phyloP scores from a whole-genome alignment of 306 rosid genomes.

The Quercus berberidifolia region DNA sequence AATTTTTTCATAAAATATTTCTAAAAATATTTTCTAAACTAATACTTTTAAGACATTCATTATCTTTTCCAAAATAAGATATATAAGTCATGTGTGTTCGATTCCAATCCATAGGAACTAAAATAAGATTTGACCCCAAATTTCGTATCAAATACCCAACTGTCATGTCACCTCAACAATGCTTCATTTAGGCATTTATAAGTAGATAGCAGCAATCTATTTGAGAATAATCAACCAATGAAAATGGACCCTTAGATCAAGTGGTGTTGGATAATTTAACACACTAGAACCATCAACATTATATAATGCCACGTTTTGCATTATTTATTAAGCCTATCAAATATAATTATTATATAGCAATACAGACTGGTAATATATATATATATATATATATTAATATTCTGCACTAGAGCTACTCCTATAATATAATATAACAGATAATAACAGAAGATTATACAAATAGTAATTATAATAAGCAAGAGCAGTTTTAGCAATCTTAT shows the following conservation, averaged over 20 bases:
- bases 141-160: slow-evolving; percentile 4
- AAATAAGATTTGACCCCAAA: slow-evolving; percentile 11
- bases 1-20: no score
- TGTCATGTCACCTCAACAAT: slow-evolving; percentile 9
- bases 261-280: neutral
- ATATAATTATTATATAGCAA: neutral
- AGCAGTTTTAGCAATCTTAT: neutral
- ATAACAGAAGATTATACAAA: neutral
- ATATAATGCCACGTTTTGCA: no score
- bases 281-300: no score
- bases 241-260: neutral
- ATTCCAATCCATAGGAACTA: neutral
- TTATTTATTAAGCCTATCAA: no score
- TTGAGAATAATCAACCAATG: neutral
- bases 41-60: no score
- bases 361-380: no score
- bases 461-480: neutral
- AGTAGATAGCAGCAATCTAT: neutral
- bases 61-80: no score
- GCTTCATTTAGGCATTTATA: neutral
- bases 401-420: neutral
- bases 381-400: neutral
- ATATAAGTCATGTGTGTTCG: neutral
- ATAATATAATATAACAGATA: neutral
- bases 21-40: no score